These are phyloP conservation scores for Colletotrichum abscissum DNA, from an alignment of 2,329 filamentous ascomycete genomes.

Conservation along the genomic window DNA sequence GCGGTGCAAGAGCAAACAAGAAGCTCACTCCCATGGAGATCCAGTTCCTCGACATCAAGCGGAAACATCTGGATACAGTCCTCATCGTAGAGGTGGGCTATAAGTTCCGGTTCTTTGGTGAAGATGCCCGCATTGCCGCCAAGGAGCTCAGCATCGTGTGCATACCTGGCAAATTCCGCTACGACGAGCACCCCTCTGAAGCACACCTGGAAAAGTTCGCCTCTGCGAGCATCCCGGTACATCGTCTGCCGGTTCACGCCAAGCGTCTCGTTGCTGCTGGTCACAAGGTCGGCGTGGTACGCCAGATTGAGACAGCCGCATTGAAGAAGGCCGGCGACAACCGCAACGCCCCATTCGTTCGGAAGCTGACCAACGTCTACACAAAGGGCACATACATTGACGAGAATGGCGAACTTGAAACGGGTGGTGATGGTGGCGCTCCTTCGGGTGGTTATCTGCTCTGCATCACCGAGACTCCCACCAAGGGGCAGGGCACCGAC, in stretches of 20 bases:
- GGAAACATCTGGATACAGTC: constrained; percentile 88
- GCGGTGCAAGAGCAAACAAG: constrained; percentile 57
- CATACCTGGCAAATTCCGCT: constrained; percentile 94
- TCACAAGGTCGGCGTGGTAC: constrained; percentile 94
- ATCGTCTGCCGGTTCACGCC: constrained; percentile 90
- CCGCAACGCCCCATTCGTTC: constrained; percentile 88
- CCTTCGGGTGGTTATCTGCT: constrained; percentile 87
- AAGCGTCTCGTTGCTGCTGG: constrained; percentile 93
- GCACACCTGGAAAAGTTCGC: constrained; percentile 93
- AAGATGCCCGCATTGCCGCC: constrained; percentile 89
- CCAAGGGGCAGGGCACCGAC: constrained; percentile 84
- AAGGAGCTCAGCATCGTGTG: constrained; percentile 95
- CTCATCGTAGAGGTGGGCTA: constrained; percentile 96
- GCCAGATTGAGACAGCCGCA: constrained; percentile 94
- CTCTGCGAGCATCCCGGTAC: constrained; percentile 94
- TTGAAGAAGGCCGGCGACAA: constrained; percentile 97
- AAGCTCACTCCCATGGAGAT: constrained; percentile 96
- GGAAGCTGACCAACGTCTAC: constrained; percentile 95
- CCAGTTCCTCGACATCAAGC: constrained; percentile 94
- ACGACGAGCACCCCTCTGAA: constrained; percentile 93
- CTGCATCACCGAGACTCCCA: constrained; percentile 87
- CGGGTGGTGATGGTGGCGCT: constrained; percentile 57
- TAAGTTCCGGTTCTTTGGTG: constrained; percentile 97
- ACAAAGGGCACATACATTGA: constrained; percentile 99
- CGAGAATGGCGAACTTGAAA: constrained; percentile 84